A percentile compares a stretch with the other conserved stretches of the same genome.
Conservation (phyloP, 2,329 filamentous ascomycete genomes). For the Cladosporium halotolerans region DNA sequence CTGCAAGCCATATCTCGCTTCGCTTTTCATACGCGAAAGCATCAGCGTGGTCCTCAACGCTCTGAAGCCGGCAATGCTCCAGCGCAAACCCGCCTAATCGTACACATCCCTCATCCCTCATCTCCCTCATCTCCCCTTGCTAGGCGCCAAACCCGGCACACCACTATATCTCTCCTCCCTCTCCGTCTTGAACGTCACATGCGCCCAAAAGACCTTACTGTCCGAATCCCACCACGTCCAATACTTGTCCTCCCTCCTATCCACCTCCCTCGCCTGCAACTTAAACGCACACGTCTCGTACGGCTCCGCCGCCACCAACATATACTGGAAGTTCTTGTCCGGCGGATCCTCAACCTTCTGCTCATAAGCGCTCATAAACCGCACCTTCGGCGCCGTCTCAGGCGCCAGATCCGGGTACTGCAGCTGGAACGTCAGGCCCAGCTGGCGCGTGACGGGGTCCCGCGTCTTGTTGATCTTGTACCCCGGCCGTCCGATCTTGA, state of each 20-base stretch:
- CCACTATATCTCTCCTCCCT: slow-evolving; percentile 79
- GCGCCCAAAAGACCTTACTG: slow-evolving; percentile 93
- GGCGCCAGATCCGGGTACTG: slow-evolving; percentile 86
- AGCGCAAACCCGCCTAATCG: too few species aligned
- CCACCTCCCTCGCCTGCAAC: slow-evolving; percentile 86
- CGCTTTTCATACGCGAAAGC: too few species aligned
- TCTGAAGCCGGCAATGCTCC: too few species aligned
- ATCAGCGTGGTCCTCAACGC: too few species aligned
- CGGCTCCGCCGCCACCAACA: slow-evolving; percentile 90
- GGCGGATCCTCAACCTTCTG: slow-evolving; percentile 89
- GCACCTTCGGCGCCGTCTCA: slow-evolving; percentile 71
- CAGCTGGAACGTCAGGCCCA: slow-evolving; percentile 89
- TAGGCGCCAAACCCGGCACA: slow-evolving; percentile 50
- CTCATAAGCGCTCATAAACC: slow-evolving; percentile 97
- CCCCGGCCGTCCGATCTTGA: slow-evolving; percentile 93
- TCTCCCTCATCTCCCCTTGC: background rate
- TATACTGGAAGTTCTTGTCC: slow-evolving; percentile 89
- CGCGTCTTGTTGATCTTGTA: slow-evolving; percentile 97
- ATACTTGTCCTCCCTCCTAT: slow-evolving; percentile 78
- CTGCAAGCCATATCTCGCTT: too few species aligned
- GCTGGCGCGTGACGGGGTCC: slow-evolving; percentile 80
- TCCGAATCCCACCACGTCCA: slow-evolving; percentile 96
- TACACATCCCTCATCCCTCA: background rate
- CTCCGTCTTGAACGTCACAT: slow-evolving; percentile 98
- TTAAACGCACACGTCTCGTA: slow-evolving; percentile 98